Percentiles rank a stretch among this genome's conserved stretches.
Evolutionary conservation across 768 basidiomycete genomes (phyloP).

Genomic region (Tricholoma flavovirens): DNA sequence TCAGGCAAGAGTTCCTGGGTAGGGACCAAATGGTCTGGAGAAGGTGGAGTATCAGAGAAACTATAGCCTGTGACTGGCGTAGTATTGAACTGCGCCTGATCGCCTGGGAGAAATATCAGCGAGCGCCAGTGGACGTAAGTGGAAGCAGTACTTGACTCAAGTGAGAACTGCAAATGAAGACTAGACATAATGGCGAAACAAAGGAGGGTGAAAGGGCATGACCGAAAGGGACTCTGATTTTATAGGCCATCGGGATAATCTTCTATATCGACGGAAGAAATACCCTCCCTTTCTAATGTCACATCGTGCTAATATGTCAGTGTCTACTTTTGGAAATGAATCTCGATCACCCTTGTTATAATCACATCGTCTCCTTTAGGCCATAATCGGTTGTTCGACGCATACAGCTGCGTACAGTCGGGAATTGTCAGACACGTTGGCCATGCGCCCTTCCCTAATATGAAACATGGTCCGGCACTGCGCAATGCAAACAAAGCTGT

Average conservation of each 20-base stretch:
- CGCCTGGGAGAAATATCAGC: too few relatives aligned
- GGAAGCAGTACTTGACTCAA: too few relatives aligned
- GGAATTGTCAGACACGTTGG: too few relatives aligned
- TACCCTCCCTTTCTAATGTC: slow-evolving; percentile 16
- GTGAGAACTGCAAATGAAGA: slow-evolving; percentile 8
- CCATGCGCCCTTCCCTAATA: too few relatives aligned
- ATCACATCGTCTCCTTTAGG: slow-evolving; percentile 27
- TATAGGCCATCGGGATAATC: slow-evolving; percentile 18
- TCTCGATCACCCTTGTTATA: slow-evolving; percentile 21
- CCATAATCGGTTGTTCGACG: too few relatives aligned
- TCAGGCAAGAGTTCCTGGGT: neutral
- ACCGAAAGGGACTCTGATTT: slow-evolving; percentile 7
- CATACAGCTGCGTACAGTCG: too few relatives aligned
- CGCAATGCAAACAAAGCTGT: slow-evolving; percentile 10
- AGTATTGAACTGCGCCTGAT: too few relatives aligned
- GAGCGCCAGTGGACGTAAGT: too few relatives aligned
- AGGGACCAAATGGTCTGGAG: slow-evolving; percentile 4
- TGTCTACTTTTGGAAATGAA: slow-evolving; percentile 6
- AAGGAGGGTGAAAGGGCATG: neutral
- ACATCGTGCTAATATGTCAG: slow-evolving; percentile 14
- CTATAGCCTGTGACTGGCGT: neutral
- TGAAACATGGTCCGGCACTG: slow-evolving; percentile 7
- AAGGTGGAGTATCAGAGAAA: slow-evolving; percentile 1
- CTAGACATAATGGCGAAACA: slow-evolving; percentile 3
- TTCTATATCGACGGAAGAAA: slow-evolving; percentile 1